Conservation (phyloP, 768 basidiomycete species). For the Tephrocybe sp. region DNA sequence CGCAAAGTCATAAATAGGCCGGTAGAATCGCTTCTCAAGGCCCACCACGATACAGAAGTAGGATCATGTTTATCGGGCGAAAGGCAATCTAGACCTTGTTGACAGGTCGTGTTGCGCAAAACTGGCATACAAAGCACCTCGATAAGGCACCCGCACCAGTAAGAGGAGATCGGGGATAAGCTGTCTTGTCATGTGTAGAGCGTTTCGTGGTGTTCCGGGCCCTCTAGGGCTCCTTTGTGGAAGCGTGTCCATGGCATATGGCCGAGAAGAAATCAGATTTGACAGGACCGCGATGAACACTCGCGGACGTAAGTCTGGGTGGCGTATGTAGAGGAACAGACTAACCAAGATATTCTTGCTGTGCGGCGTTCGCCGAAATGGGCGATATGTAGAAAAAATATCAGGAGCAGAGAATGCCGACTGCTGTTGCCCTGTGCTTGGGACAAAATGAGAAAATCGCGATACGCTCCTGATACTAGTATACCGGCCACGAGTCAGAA, state of each 20-base stretch:
- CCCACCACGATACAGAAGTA: neutral
- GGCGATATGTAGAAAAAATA: too few relatives aligned
- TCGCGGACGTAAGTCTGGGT: slow-evolving; percentile 4
- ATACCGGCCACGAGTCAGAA: neutral
- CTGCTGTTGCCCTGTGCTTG: too few relatives aligned
- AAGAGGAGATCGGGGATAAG: slow-evolving; percentile 9
- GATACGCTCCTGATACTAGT: too few relatives aligned
- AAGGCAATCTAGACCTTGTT: slow-evolving; percentile 8
- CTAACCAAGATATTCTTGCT: neutral
- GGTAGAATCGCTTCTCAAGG: neutral
- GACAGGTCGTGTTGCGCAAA: slow-evolving; percentile 8
- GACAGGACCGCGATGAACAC: slow-evolving; percentile 9
- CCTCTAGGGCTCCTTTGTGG: neutral
- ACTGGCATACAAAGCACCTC: slow-evolving; percentile 5
- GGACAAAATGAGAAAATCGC: too few relatives aligned
- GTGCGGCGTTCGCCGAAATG: neutral
- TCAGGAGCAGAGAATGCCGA: too few relatives aligned
- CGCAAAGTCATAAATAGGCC: slow-evolving; percentile 8
- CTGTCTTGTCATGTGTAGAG: slow-evolving; percentile 5
- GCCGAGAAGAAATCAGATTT: neutral
- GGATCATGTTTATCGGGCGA: slow-evolving; percentile 9
- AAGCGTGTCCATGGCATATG: slow-evolving; percentile 13
- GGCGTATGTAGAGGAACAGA: neutral
- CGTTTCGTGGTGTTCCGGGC: slow-evolving; percentile 4
- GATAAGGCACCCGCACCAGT: slow-evolving; percentile 10